A percentile compares a stretch with the other conserved stretches of the same genome.
Evolutionary conservation across 2,329 filamentous ascomycete genomes (phyloP).

Genomic region (Daldinia sp.): DNA sequence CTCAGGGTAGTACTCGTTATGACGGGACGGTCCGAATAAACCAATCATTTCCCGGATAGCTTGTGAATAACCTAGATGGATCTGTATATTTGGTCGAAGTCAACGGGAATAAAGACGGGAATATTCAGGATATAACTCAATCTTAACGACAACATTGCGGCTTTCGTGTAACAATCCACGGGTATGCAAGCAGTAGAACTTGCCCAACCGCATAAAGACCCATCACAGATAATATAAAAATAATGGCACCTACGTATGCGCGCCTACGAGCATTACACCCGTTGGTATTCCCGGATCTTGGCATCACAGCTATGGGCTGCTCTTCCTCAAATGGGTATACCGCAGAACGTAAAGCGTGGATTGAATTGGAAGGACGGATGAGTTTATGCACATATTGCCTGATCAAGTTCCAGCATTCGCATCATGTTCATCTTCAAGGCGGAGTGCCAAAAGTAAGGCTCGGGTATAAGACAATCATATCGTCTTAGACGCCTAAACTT

Average conservation of each 20-base stretch:
- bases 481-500: neutral
- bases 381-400: neutral
- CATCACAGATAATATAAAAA: neutral
- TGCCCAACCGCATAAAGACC: conserved; percentile 3
- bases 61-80: neutral
- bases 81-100: neutral
- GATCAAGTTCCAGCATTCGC: neutral
- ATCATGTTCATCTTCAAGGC: neutral
- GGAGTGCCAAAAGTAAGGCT: neutral
- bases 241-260: neutral
- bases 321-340: neutral
- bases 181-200: neutral
- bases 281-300: conserved; percentile 1
- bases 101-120: conserved; percentile 1
- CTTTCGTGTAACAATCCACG: conserved; percentile 4
- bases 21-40: conserved; percentile 9
- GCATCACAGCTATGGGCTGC: neutral
- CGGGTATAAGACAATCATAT: neutral
- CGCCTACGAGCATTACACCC: neutral
- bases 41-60: conserved; percentile 4
- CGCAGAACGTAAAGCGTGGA: neutral
- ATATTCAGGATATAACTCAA: neutral
- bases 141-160: neutral
- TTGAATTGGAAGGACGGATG: neutral
- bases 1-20: conserved; percentile 12